Evolutionary conservation across 129 eudicot species (phyloP), one percentile per base, ranked within the genome.

Genomic region (Chrysanthemum lavandulifolium): DNA sequence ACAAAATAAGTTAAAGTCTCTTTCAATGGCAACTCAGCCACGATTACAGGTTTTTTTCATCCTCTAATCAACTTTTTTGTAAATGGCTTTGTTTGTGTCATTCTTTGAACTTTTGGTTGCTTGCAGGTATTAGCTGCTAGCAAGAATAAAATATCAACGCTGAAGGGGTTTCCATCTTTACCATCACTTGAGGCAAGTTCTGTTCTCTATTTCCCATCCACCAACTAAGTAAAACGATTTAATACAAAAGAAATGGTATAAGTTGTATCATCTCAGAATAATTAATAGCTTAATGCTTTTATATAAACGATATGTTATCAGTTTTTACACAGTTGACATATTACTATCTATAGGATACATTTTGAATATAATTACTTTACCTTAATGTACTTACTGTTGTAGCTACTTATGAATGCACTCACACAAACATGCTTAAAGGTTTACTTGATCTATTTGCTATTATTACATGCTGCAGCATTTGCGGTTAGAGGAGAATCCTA

Each of bases 1-100:
- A 51, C 97, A 95, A 73, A 95, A 95, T 74, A 95, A 91, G 86
- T 80, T 95, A 50, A 95, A 88, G 80, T 90, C 99, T 76, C 97
- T 95, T 82, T 76, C 94, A 55, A 91, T 95, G 99, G 94, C 97
- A 36, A 95, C 96, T 82, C 99, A 95, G 77, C 99, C 99, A 66
- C 90, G 99, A 13, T 72, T 95, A 64, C 99, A 95, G 99, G 99
- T 95, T 69, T 79, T 67, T 71, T 56, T 72, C 23, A 29, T 62
- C 16, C 72, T 63, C 65, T 56, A 61, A 10, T 59, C 40, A 3
- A 45, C 40, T 67, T 61, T 61, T 69, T 16, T 65, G 23, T 31
- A 67, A 68, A 25, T 66, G 65, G 48, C 23, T 59, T 50, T 64
- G n/a, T 71, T 55, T 54, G 11, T 23, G 14, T 68, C 59, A 48